phyloP scores from a whole-genome alignment of 2,329 filamentous ascomycete species.

The Cercospora sesami region DNA sequence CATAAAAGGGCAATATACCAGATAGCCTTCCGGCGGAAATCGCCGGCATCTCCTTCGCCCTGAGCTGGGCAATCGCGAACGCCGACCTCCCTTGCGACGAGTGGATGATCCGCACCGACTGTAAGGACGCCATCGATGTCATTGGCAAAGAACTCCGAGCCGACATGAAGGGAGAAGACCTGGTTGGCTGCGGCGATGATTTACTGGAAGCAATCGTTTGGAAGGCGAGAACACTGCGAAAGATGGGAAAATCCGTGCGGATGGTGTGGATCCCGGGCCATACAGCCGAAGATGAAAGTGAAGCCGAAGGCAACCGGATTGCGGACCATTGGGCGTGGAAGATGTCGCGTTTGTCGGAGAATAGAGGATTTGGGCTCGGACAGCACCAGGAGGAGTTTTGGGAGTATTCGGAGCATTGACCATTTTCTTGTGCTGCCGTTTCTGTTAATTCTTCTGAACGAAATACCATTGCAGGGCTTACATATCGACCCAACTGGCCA shows the following conservation, averaged over 20 bases:
- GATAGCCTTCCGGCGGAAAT: not conserved
- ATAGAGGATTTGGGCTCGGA: not conserved
- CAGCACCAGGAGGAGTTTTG: not conserved
- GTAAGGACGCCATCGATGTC: not conserved
- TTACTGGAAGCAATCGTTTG: not conserved
- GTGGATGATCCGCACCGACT: not conserved
- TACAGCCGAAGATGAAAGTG: not conserved
- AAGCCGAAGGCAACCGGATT: not conserved
- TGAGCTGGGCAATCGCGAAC: slow-evolving; percentile 3
- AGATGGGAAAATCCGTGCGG: not conserved
- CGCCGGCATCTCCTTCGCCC: not conserved
- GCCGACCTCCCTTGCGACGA: not conserved
- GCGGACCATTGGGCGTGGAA: not conserved
- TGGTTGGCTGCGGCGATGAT: not conserved
- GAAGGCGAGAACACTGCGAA: not conserved
- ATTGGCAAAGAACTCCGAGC: not conserved
- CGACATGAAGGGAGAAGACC: not conserved
- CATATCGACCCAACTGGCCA: not conserved
- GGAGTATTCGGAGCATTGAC: not conserved
- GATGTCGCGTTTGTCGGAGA: not conserved
- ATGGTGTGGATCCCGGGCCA: not conserved
- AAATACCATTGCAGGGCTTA: not conserved
- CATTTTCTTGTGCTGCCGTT: too few relatives aligned
- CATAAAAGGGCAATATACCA: not conserved
- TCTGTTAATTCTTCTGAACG: too few relatives aligned